A percentile compares a stretch with the other conserved stretches of the same genome.
phyloP scores from a whole-genome alignment of 306 rosid species.

The Dicorynia guianensis region DNA sequence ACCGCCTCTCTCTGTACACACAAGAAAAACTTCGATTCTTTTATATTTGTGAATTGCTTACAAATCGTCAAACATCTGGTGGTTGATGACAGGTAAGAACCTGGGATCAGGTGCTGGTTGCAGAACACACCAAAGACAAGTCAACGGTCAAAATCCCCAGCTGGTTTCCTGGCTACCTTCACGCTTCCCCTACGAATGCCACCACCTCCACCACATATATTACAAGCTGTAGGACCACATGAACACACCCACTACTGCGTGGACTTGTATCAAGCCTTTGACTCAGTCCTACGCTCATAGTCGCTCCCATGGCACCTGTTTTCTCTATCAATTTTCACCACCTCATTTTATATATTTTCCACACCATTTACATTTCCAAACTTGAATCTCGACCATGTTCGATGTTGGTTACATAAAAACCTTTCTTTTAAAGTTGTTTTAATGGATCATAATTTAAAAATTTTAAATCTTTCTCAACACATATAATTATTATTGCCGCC shows the following conservation, averaged over 20 bases:
- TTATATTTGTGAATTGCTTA: no score
- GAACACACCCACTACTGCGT: slow-evolving; percentile 30
- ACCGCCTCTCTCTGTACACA: no score
- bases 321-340: background rate
- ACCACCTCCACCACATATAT: background rate
- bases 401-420: no score
- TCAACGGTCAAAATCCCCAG: slow-evolving; percentile 22
- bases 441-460: no score
- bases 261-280: slow-evolving; percentile 31
- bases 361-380: background rate
- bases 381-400: no score
- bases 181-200: no score
- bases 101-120: background rate
- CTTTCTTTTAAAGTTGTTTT: no score
- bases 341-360: background rate
- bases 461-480: no score
- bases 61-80: background rate
- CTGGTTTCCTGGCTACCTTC: slow-evolving; percentile 1
- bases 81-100: background rate
- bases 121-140: background rate
- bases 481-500: no score
- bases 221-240: slow-evolving; percentile 6
- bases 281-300: slow-evolving; percentile 1
- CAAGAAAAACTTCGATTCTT: no score
- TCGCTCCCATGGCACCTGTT: background rate